phyloP scores from a whole-genome alignment of 2,329 filamentous ascomycete genomes.

The Cladosporium oxysporum region DNA sequence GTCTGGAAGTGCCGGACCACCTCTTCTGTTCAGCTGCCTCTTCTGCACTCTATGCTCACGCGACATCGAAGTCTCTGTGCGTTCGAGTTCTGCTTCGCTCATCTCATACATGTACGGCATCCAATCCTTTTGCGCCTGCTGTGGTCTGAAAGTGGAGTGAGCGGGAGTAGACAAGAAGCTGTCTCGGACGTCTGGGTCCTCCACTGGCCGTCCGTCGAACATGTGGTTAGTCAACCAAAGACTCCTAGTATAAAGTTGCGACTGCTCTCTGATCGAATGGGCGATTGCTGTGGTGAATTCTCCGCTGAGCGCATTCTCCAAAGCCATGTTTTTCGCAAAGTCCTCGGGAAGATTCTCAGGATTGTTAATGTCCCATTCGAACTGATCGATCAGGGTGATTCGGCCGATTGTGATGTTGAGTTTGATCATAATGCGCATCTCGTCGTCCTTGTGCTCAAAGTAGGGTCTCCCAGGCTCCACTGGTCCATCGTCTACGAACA shows the following conservation, averaged over 20 bases:
- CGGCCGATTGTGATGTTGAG: slow-evolving; percentile 96
- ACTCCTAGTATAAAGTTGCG: slow-evolving; percentile 89
- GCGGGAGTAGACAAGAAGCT: slow-evolving; percentile 86
- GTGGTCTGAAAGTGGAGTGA: slow-evolving; percentile 79
- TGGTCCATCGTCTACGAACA: slow-evolving; percentile 85
- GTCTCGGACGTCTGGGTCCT: slow-evolving; percentile 84
- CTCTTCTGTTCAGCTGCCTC: slow-evolving; percentile 88
- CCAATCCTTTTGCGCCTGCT: slow-evolving; percentile 91
- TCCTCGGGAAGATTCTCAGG: slow-evolving; percentile 91
- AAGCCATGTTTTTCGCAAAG: slow-evolving; percentile 85
- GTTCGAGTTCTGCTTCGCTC: slow-evolving; percentile 84
- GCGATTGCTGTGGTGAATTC: slow-evolving; percentile 98
- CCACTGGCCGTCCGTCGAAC: slow-evolving; percentile 90
- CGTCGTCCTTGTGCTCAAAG: slow-evolving; percentile 94
- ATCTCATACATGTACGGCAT: slow-evolving; percentile 92
- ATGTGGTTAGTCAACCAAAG: slow-evolving; percentile 91
- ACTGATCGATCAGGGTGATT: slow-evolving; percentile 92
- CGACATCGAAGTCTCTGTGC: slow-evolving; percentile 88
- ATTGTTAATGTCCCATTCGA: slow-evolving; percentile 99
- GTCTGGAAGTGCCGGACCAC: slow-evolving; percentile 91
- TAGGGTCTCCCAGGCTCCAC: slow-evolving; percentile 89
- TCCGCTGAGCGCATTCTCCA: slow-evolving; percentile 85
- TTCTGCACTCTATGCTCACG: slow-evolving; percentile 94
- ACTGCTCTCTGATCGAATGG: slow-evolving; percentile 95
- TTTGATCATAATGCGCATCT: slow-evolving; percentile 95